These are phyloP conservation scores for Alternaria postmessia DNA, from an alignment of 2,329 filamentous ascomycete genomes.

Conservation along the genomic window DNA sequence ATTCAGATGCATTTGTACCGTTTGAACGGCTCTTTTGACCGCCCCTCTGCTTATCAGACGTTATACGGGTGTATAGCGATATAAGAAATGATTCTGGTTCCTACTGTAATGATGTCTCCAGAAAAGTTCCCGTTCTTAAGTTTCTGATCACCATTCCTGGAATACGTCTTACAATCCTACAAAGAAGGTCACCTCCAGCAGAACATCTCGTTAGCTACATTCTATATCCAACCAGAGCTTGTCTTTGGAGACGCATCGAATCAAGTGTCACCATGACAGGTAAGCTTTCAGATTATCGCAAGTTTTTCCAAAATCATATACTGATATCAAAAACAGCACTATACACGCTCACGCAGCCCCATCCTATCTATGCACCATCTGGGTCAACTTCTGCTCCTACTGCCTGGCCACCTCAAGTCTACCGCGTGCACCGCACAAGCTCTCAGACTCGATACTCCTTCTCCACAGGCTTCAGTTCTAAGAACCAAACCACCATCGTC, in stretches of 20 bases:
- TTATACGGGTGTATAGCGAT: conserved; percentile 3
- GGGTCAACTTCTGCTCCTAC: conserved; percentile 25
- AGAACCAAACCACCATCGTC: conserved; percentile 48
- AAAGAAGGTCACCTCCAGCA: background rate
- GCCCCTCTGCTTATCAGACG: conserved; percentile 5
- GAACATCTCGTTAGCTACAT: background rate
- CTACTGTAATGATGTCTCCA: background rate
- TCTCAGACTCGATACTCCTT: conserved; percentile 45
- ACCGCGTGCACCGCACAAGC: conserved; percentile 39
- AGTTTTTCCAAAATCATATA: background rate
- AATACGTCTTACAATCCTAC: background rate
- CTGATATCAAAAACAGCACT: conserved; percentile 15
- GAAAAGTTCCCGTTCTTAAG: background rate
- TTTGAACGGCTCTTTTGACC: conserved; percentile 23
- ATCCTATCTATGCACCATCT: background rate
- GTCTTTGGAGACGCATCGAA: background rate
- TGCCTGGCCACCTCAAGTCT: conserved; percentile 38
- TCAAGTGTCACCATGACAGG: conserved; percentile 23
- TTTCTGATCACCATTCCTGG: background rate
- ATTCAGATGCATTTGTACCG: conserved; percentile 11
- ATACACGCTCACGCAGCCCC: conserved; percentile 12
- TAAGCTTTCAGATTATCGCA: background rate
- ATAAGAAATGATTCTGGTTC: conserved; percentile 3
- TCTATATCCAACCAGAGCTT: background rate
- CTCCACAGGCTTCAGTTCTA: conserved; percentile 41